Evolutionary conservation across 148 eudicot genomes (phyloP), one percentile per base, ranked within the genome.

Genomic region (Selenicereus undatus): DNA sequence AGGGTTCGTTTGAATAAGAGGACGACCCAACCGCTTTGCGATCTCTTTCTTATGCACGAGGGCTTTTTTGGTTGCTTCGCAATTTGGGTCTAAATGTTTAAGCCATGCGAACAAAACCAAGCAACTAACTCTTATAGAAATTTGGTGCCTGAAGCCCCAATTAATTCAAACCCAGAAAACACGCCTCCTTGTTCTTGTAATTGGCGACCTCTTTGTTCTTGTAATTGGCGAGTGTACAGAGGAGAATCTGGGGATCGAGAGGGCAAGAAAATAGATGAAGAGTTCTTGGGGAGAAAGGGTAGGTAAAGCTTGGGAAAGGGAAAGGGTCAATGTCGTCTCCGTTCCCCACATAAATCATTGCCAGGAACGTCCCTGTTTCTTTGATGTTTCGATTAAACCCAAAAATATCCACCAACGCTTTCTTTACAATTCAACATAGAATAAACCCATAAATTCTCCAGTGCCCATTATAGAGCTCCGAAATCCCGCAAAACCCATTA

Each of bases 1-100:
- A 42, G 95, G 79, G 76, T 90, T 95, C 54, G 97, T 95, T 0
- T 95, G 82, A 78, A 95, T 86, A 9, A 93, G 90, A 60, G 97
- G 97, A 14, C 98, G 84, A 30, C 97, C 97, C 82, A 95, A 83
- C 17, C 98, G 92, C 84, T 88, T 94, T 30, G 97, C 90, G 51
- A 94, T 93, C 52, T 94, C 94, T 79, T 93, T 94, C 88, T 93
- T 94, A 2, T 87, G 93, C 60, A 91, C 88, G 8, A 93, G 84
- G 26, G 98, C 98, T 82, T 91, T 94, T 70, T 95, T 90, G 17
- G 94, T 85, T 17, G 98, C 76, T 70, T 91, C 96, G 45, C 98
- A 96, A 82, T 95, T 93, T 4, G 97, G 97, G 91, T 95, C 98
- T 24, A 95, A 87, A 4, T 87, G 91, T 50, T 83, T 87, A 65